A percentile compares a stretch with the other conserved stretches of the same genome.
Conservation (phyloP, 2,329 filamentous ascomycete species). For the Penicillium sp. region DNA sequence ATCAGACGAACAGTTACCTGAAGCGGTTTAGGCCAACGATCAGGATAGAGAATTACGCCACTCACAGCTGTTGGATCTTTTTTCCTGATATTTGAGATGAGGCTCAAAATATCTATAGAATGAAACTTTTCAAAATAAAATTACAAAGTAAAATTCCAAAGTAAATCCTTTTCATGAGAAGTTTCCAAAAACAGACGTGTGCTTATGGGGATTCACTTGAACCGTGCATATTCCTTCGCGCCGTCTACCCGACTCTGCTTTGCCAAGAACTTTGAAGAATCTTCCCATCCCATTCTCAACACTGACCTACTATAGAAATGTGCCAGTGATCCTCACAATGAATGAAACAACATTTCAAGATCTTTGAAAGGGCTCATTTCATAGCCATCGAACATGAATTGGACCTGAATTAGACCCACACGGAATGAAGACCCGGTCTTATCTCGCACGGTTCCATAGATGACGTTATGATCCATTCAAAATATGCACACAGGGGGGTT, state of each 20-base stretch:
- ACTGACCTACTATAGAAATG: neutral
- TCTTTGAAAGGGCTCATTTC: neutral
- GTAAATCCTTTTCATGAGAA: neutral
- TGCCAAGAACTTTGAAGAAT: slow-evolving; percentile 1
- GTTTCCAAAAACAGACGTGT: neutral
- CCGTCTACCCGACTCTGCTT: neutral
- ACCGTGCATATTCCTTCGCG: neutral
- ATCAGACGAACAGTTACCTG: neutral
- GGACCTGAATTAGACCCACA: neutral
- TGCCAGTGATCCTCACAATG: neutral
- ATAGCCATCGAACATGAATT: neutral
- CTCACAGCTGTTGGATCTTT: neutral
- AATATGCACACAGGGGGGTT: slow-evolving; percentile 2
- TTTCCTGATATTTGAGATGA: neutral
- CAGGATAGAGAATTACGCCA: neutral
- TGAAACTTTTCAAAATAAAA: neutral
- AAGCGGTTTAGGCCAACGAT: neutral
- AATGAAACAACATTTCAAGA: neutral
- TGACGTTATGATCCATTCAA: slow-evolving; percentile 18
- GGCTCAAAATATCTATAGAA: neutral
- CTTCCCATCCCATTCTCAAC: neutral
- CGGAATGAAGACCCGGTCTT: neutral
- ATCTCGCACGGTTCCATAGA: slow-evolving; percentile 12
- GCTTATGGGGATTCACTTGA: neutral
- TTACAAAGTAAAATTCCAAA: too few relatives aligned